Evolutionary conservation across 495 filamentous ascomycete genomes (phyloP).

Genomic region (Talaromyces stipitatus): DNA sequence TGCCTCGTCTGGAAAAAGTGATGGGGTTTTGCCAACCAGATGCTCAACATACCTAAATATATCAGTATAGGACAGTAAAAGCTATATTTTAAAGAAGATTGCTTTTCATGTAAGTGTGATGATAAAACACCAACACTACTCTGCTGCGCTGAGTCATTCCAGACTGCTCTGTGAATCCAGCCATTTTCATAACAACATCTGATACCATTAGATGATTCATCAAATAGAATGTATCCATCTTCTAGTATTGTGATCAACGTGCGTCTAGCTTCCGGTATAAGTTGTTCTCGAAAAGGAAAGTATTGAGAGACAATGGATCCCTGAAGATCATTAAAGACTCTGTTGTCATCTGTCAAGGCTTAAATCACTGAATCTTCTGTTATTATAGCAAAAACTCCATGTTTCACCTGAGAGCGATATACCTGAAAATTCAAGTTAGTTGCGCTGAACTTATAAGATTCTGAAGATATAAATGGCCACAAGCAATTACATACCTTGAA

Average conservation of each 20-base stretch:
- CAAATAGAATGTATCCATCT: neutral
- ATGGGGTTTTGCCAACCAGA: neutral
- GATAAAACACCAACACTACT: neutral
- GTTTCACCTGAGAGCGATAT: constrained; percentile 6
- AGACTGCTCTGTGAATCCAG: neutral
- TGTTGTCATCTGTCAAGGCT: constrained; percentile 1
- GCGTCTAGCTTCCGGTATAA: neutral
- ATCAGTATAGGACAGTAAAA: constrained; percentile 9
- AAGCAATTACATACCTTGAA: neutral
- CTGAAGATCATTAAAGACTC: neutral
- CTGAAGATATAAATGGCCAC: neutral
- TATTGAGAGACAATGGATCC: neutral
- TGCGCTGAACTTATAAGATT: neutral
- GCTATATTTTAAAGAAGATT: constrained; percentile 3
- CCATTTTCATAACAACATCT: neutral
- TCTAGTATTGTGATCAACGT: neutral
- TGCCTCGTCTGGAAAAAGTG: neutral
- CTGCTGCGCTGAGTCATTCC: neutral
- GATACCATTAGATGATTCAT: neutral
- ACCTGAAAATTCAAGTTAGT: constrained; percentile 5
- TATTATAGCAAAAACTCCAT: neutral
- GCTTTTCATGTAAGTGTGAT: constrained; percentile 12
- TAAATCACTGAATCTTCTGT: neutral
- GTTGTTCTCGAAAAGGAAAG: neutral
- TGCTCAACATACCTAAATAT: constrained; percentile 3